Conservation (phyloP, 495 filamentous ascomycete species). For the Penicillium tannophilum region DNA sequence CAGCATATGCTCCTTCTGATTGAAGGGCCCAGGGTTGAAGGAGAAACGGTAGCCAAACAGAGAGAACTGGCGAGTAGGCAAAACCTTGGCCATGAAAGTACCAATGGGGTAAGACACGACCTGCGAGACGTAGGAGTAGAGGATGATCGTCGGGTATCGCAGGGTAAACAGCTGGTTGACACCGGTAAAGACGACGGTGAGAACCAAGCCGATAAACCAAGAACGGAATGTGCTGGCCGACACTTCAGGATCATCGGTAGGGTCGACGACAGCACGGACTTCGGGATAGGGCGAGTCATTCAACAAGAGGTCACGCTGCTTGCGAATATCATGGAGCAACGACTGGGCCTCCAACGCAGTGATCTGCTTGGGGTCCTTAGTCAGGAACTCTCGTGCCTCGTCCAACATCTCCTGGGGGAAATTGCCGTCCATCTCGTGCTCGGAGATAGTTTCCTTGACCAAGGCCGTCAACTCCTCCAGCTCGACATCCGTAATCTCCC, state of each 20-base stretch:
- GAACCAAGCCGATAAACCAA: slow-evolving; percentile 61
- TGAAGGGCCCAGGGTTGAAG: slow-evolving; percentile 54
- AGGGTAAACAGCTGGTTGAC: slow-evolving; percentile 67
- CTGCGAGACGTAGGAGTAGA: slow-evolving; percentile 63
- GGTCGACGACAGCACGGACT: slow-evolving; percentile 46
- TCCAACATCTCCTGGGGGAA: slow-evolving; percentile 9
- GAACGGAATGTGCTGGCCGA: slow-evolving; percentile 64
- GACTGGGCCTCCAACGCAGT: slow-evolving; percentile 7
- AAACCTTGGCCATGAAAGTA: slow-evolving; percentile 28
- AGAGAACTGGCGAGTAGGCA: slow-evolving; percentile 50
- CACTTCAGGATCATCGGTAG: slow-evolving; percentile 55
- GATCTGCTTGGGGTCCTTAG: slow-evolving; percentile 3
- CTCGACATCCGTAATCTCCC: neutral
- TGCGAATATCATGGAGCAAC: neutral
- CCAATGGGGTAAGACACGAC: slow-evolving; percentile 67
- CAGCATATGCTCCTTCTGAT: slow-evolving; percentile 55
- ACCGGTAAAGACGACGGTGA: slow-evolving; percentile 59
- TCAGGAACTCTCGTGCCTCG: slow-evolving; percentile 5
- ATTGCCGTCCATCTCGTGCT: slow-evolving; percentile 9
- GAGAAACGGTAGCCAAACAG: slow-evolving; percentile 52
- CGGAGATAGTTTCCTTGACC: slow-evolving; percentile 5
- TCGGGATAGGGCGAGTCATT: slow-evolving; percentile 47
- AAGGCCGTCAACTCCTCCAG: neutral
- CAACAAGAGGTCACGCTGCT: slow-evolving; percentile 7
- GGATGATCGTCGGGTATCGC: slow-evolving; percentile 71